Evolutionary conservation across 2,329 filamentous ascomycete genomes (phyloP).

Genomic region (Cladophialophora psammophila): DNA sequence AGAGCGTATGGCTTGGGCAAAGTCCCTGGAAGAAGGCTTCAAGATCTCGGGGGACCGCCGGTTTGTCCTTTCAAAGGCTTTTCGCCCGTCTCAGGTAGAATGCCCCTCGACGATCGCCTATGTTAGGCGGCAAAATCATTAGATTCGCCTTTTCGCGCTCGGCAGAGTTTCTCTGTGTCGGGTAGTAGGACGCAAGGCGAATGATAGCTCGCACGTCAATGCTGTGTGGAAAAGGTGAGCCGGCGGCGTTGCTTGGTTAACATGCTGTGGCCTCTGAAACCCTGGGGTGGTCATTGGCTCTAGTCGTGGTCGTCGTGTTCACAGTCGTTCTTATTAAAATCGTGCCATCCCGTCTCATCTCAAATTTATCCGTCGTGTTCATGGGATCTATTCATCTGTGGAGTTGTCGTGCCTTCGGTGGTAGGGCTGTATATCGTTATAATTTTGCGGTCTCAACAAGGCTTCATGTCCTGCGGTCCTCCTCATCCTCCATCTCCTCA

Average conservation of each 20-base stretch:
- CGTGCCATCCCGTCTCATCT: neutral
- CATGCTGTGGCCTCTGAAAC: neutral
- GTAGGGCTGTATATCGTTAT: neutral
- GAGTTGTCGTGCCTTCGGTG: neutral
- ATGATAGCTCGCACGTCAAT: neutral
- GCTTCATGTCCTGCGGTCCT: conserved; percentile 4
- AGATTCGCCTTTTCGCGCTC: neutral
- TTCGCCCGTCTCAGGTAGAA: neutral
- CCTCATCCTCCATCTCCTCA: conserved; percentile 4
- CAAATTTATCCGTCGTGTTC: neutral
- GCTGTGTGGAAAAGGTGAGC: neutral
- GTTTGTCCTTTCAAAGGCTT: neutral
- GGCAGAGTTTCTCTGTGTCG: neutral
- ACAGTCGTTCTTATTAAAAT: neutral
- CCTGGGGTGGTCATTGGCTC: neutral
- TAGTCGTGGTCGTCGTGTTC: neutral
- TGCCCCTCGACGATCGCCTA: neutral
- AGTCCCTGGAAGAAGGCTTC: neutral
- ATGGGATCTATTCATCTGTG: neutral
- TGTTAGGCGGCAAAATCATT: neutral
- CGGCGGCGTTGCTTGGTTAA: neutral
- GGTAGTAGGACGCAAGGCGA: neutral
- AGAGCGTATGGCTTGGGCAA: neutral
- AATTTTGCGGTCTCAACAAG: neutral
- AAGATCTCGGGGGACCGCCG: neutral